Base-by-base conservation (phyloP, 495 filamentous ascomycete genomes). In the Massariosphaeria phaeospora region DNA sequence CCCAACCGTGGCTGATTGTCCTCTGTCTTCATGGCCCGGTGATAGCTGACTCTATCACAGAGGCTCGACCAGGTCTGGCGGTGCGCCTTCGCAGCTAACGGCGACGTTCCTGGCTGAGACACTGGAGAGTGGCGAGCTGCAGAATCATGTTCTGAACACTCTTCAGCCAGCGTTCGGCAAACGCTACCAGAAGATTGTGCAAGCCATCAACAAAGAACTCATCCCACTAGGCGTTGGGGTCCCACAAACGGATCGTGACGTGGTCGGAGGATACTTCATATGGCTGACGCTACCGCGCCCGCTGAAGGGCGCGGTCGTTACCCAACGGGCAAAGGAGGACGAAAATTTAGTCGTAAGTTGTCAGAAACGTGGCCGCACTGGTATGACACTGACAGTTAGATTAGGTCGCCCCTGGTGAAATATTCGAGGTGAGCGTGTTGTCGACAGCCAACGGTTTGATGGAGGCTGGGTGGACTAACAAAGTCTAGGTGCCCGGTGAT, bases 191-290 rank as follows among this genome's bases (percentile, higher is more conserved):
- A 55, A 61, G 15, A 68, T 89, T 55, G 66, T 81, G 36, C 47
- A 50, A 1, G 76, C 82, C 1, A 77, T 91, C 24, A 49, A 74
- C 11, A 58, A 71, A 39, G 60, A 84, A 36, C 72, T 93, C 10
- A 54, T 75, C 0, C 80, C 79, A 1, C 70, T 85, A 0, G 86
- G 85, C 5, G 79, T 84, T 6, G 67, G 59, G 2, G 55, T 79
- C 4, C 72, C 73, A 5, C 66, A 72, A 51, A 43, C 67, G 4
- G 62, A 66, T 18, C 55, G 68, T 15, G 63, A 67, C 2, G 47
- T 77, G 12, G 75, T 73, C 48, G 89, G 89, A 0, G 89, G 89
- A 0, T 94, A 89, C 67, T 94, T 93, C 65, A 70, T 90, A 29
- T 95, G 89, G 88, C 62, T 93, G 15, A 69, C 70, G 8, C 68